These are phyloP conservation scores for Penstemon eatonii DNA, from an alignment of 257 asterid genomes.

Conservation along the genomic window DNA sequence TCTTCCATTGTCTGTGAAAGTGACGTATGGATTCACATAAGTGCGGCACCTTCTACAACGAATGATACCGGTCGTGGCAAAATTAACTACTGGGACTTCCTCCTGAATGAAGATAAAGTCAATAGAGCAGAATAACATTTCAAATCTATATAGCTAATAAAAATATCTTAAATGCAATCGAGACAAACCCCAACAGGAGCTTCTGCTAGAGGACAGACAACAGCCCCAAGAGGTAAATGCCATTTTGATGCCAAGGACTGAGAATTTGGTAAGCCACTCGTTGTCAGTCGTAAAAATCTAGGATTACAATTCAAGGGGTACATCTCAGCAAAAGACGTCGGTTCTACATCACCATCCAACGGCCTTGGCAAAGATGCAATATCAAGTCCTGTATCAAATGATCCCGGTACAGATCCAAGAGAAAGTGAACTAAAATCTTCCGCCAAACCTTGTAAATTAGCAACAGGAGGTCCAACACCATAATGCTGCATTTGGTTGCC, in stretches of 20 bases:
- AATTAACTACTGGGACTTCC: slow-evolving; percentile 76
- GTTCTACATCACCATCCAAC: slow-evolving; percentile 78
- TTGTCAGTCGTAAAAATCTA: slow-evolving; percentile 65
- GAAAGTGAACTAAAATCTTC: slow-evolving; percentile 83
- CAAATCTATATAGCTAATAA: neutral
- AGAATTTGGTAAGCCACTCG: slow-evolving; percentile 74
- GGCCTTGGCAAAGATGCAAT: slow-evolving; percentile 82
- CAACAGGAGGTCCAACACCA: slow-evolving; percentile 54
- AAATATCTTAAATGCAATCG: slow-evolving; percentile 8
- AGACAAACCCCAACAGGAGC: slow-evolving; percentile 76
- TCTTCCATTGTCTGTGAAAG: slow-evolving; percentile 79
- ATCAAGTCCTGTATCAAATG: slow-evolving; percentile 78
- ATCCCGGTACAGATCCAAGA: slow-evolving; percentile 83
- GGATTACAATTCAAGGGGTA: slow-evolving; percentile 79
- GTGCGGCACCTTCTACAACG: slow-evolving; percentile 90
- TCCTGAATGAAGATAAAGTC: slow-evolving; percentile 53
- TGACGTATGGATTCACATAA: slow-evolving; percentile 70
- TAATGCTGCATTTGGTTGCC: slow-evolving; percentile 54
- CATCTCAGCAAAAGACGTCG: slow-evolving; percentile 52
- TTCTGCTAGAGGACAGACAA: slow-evolving; percentile 91
- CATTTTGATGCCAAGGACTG: slow-evolving; percentile 79
- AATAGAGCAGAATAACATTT: slow-evolving; percentile 20
- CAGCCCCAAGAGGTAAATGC: slow-evolving; percentile 92
- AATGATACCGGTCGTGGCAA: slow-evolving; percentile 64
- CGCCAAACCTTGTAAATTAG: slow-evolving; percentile 52